Percentiles rank a stretch among this genome's conserved stretches.
These are phyloP conservation scores for Sphaerosporella brunnea DNA, from an alignment of 495 filamentous ascomycete genomes.

Conservation along the genomic window DNA sequence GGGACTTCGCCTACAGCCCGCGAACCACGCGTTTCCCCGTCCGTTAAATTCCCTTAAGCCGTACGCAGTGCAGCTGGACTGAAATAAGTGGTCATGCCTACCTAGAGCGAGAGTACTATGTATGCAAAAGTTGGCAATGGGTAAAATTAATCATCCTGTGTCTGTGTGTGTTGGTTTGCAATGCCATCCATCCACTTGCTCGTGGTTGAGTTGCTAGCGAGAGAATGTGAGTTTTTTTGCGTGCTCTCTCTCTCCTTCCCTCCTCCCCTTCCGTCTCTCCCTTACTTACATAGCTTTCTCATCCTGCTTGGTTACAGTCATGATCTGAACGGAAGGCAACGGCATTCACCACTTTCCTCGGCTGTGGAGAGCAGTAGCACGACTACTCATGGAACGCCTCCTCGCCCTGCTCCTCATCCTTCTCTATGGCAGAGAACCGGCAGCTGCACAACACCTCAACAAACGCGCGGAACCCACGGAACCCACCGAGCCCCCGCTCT, in stretches of 20 bases:
- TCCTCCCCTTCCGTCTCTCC: no score
- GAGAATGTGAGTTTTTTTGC: no score
- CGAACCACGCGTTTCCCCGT: no score
- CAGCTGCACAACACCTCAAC: neutral
- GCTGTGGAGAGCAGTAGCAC: neutral
- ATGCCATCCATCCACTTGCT: no score
- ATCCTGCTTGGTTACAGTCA: neutral
- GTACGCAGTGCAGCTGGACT: neutral
- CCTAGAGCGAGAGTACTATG: neutral
- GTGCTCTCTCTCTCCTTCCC: no score
- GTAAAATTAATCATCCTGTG: no score
- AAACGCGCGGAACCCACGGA: neutral
- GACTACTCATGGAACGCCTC: neutral
- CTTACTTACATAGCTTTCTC: neutral
- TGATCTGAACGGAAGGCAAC: neutral
- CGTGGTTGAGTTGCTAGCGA: no score
- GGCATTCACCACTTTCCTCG: neutral
- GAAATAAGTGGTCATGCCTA: neutral
- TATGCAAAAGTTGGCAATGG: slow-evolving; percentile 3
- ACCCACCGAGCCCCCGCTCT: neutral
- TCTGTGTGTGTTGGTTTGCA: no score
- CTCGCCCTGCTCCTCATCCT: neutral
- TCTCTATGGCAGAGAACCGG: neutral
- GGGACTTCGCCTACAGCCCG: neutral
- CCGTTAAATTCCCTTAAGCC: neutral